Evolutionary conservation across 192 early-diverging fungal species (phyloP).

Genomic region (Podochytrium sp.): DNA sequence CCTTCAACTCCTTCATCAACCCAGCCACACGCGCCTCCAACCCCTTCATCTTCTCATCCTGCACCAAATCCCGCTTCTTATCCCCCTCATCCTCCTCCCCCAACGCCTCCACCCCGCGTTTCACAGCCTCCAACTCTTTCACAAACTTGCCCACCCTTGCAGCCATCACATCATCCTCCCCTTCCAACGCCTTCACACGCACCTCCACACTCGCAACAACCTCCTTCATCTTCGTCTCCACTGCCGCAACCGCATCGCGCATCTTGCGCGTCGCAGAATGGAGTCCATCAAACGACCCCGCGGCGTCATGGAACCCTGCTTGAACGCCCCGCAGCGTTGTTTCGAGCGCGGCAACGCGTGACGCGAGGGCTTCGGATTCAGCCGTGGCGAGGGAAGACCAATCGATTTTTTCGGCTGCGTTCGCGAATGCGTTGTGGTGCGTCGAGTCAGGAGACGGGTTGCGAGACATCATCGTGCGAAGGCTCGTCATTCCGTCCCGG

Average conservation of each 20-base stretch:
- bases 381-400: neutral
- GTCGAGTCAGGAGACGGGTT: neutral
- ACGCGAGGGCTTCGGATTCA: neutral
- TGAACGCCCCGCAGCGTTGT: neutral
- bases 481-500: neutral
- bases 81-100: neutral
- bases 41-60: too few species aligned
- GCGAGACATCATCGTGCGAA: neutral
- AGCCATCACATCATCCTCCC: neutral
- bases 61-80: too few species aligned
- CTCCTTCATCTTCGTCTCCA: neutral
- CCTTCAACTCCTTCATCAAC: neutral
- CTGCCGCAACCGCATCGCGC: neutral
- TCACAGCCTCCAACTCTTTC: neutral
- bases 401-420: neutral
- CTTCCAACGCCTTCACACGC: neutral
- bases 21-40: neutral
- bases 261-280: neutral
- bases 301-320: neutral
- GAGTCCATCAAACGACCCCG: neutral
- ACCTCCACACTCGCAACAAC: neutral
- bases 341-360: neutral
- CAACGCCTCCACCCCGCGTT: neutral
- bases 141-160: neutral
- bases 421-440: neutral